Evolutionary conservation across 495 filamentous ascomycete species (phyloP), one percentile per base, ranked within the genome.

Genomic region (Xylaria acuta): DNA sequence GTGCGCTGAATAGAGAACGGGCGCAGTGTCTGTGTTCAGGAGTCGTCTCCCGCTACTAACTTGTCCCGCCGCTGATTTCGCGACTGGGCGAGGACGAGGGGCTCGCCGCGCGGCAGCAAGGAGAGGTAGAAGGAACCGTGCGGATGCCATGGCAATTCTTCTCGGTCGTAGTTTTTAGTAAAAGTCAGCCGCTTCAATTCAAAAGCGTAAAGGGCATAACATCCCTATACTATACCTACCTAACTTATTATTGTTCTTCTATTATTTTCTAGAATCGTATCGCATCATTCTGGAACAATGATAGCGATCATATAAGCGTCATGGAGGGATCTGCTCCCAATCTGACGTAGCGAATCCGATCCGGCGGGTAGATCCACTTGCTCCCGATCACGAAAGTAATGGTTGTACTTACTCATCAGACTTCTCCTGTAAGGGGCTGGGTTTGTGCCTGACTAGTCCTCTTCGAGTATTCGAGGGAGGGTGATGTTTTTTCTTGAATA

Each of bases 11-110:
- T 72, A 72, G 16, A 72, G 64, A 30, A 72, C 32, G 1, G 70
- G 70, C 6, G 70, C 70, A 3, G 70, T 68, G 12, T 67, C 70
- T 16, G 70, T 72, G 43, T 68, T 72, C n/a, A 72, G 27, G 9
- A 70, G 20, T 20, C 68, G 68, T 27, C 34, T 47, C 4, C 43
- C 34, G 14, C 60, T 16, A 16, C 60, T 16, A 16, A 8, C 11
- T 22, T 45, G 45, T 11, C 22, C 12, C 16, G 43, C 30, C 18
- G 5, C 20, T 9, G 6, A 36, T 32, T 8, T 54, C 1, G 27
- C 16, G 49, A 43, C 12, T 16, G 16, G 47, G 2, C 30, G 43
- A 11, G 16, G 47, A 0, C 30, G 43, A 11, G 68, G 43, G 12
- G n/a, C 22, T 5, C 34, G 68, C 8, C 34, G 68, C 34, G 43